phyloP scores from a whole-genome alignment of 805 yeast genomes.

The Candida loeiensis region DNA sequence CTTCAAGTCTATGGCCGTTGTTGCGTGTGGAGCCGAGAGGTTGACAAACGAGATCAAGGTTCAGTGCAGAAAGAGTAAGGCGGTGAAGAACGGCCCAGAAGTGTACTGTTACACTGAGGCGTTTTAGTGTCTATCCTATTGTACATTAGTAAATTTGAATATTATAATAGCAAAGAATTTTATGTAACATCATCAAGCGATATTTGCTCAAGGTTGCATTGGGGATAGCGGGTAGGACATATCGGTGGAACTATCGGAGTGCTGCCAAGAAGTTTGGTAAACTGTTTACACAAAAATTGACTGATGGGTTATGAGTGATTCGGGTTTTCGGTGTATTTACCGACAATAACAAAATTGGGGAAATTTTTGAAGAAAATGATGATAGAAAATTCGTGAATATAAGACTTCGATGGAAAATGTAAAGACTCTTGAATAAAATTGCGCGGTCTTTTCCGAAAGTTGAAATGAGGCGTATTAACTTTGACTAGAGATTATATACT shows the following conservation, averaged over 20 bases:
- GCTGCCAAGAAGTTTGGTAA: no score
- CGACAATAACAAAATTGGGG: background rate
- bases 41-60: slow-evolving; percentile 28
- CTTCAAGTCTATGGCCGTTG: slow-evolving; percentile 34
- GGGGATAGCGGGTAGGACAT: background rate
- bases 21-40: slow-evolving; percentile 38
- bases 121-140: slow-evolving; percentile 11
- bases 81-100: slow-evolving; percentile 31
- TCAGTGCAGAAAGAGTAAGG: slow-evolving; percentile 28
- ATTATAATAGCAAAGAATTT: no score
- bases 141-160: background rate
- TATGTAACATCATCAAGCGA: background rate
- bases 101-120: slow-evolving; percentile 41
- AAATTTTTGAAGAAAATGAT: background rate
- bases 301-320: no score
- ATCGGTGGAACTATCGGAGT: background rate
- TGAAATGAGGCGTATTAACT: no score
- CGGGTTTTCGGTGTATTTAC: no score
- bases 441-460: background rate
- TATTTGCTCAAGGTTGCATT: background rate
- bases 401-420: no score
- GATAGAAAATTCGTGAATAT: no score
- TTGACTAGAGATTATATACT: no score
- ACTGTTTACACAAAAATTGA: no score
- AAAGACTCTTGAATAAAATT: no score